phyloP scores from a whole-genome alignment of 768 basidiomycete species.

The Tubosaeta sp. region DNA sequence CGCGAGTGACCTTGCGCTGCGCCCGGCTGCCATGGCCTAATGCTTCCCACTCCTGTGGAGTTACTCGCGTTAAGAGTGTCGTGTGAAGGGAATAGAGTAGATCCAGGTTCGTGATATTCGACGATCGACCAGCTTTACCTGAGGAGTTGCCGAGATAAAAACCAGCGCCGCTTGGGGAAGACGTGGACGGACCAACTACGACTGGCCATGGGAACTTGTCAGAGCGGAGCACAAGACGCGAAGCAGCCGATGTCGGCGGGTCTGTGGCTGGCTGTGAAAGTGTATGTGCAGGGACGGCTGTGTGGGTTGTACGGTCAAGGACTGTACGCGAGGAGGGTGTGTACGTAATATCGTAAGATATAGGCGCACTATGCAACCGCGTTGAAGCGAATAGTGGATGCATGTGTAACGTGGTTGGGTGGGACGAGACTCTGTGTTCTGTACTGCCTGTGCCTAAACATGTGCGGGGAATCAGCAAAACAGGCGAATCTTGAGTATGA shows the following conservation, averaged over 20 bases:
- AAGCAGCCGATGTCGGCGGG: conserved; percentile 45
- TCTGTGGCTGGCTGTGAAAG: conserved; percentile 63
- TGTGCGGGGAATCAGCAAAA: conserved; percentile 5
- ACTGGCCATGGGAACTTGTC: conserved; percentile 63
- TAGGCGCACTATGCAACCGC: conserved; percentile 53
- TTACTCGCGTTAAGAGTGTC: conserved; percentile 52
- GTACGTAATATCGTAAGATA: conserved; percentile 55
- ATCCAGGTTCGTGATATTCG: conserved; percentile 56
- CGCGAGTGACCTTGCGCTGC: conserved; percentile 55
- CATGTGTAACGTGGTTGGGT: conserved; percentile 45
- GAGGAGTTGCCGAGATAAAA: conserved; percentile 28
- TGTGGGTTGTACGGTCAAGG: conserved; percentile 50
- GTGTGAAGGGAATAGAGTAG: conserved; percentile 57
- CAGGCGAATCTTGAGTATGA: conserved; percentile 1
- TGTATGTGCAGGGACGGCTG: conserved; percentile 50
- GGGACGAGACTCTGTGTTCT: conserved; percentile 20
- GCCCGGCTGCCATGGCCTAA: conserved; percentile 52
- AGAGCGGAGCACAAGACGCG: conserved; percentile 48
- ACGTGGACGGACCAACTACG: conserved; percentile 38
- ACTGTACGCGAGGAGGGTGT: conserved; percentile 56
- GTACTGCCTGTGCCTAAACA: conserved; percentile 19
- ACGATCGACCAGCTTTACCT: conserved; percentile 20
- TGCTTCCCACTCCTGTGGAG: conserved; percentile 60
- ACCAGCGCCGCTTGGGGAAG: conserved; percentile 21
- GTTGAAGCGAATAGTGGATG: conserved; percentile 60